Evolutionary conservation across 1,284 basidiomycete genomes (phyloP), one percentile per base, ranked within the genome.

Genomic region (Athelia sp.): DNA sequence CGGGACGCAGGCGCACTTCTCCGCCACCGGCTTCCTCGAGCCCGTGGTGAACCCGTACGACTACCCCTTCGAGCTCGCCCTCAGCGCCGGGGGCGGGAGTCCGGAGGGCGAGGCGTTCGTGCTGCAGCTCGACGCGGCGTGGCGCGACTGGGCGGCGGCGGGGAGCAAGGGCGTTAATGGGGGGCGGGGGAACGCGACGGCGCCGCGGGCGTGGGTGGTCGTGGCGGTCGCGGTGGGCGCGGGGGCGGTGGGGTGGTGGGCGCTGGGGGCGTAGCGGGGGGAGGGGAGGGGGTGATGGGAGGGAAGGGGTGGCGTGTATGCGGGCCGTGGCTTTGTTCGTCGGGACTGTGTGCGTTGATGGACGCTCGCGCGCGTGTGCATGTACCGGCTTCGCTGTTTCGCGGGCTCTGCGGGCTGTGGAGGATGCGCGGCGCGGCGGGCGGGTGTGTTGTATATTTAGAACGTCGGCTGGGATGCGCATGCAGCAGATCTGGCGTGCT

Each of bases 31-130:
- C 0, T 87, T 82, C 76, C 67, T 92, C 14, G 73, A 67, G 3
- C 83, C 87, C 8, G 87, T 91, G 2, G 87, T 87, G 3, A 72
- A 91, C 58, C 90, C 90, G 0, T 61, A 82, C 34, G 63, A 71
- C 2, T 88, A 78, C 56, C 62, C 68, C 0, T 35, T 61, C 2
- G 58, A 79, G 55, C 26, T 29, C 26, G 26, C 4, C 26, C 26
- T 6, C 6, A 29, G 26, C 26, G 26, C 6, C 26, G 83, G 82
- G 0, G 55, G 64, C 3, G 32, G 77, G 13, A 84, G 81, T 49
- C 67, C 81, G 0, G 81, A 84, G 54, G 73, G 68, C 0, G 76
- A 91, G 65, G 84, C 82, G n/a, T 92, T 92, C 57, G 73, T 87
- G 1, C 60, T 92, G 2, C 69, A 83, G 56, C 73, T 90, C 61